These are phyloP conservation scores for Tricladium varicosporioides DNA, from an alignment of 2,329 filamentous ascomycete species.

Conservation along the genomic window DNA sequence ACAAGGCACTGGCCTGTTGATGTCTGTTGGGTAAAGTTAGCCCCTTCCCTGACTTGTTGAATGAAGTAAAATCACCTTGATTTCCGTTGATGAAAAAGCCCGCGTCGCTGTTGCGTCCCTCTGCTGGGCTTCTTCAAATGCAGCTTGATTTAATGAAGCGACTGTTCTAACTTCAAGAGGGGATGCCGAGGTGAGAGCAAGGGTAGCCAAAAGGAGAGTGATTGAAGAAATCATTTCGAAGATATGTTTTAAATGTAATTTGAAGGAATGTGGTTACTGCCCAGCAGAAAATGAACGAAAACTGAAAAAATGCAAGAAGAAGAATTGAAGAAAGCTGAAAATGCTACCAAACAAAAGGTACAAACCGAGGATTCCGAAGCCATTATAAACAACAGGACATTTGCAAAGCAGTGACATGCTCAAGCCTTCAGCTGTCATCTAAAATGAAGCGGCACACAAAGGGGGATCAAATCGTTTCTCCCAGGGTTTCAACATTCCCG, in stretches of 20 bases:
- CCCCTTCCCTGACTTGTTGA: background rate
- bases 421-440: background rate
- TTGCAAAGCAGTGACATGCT: background rate
- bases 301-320: background rate
- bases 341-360: background rate
- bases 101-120: conserved; percentile 42
- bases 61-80: conserved; percentile 34
- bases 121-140: conserved; percentile 43
- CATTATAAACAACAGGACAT: background rate
- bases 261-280: conserved; percentile 26
- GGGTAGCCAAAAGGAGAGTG: conserved; percentile 22
- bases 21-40: conserved; percentile 32
- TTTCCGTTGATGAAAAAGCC: conserved; percentile 39
- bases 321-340: conserved; percentile 5
- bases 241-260: conserved; percentile 1
- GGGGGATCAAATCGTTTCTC: conserved; percentile 15
- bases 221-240: conserved; percentile 22
- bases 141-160: conserved; percentile 37
- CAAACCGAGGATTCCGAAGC: background rate
- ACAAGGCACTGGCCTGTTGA: conserved; percentile 42
- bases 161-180: conserved; percentile 33
- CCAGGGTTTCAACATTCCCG: conserved; percentile 21
- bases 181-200: conserved; percentile 22
- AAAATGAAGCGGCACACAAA: conserved; percentile 2
- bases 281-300: conserved; percentile 19